These are phyloP conservation scores for Aureobasidium subglaciale DNA, from an alignment of 2,329 filamentous ascomycete genomes.

Conservation along the genomic window DNA sequence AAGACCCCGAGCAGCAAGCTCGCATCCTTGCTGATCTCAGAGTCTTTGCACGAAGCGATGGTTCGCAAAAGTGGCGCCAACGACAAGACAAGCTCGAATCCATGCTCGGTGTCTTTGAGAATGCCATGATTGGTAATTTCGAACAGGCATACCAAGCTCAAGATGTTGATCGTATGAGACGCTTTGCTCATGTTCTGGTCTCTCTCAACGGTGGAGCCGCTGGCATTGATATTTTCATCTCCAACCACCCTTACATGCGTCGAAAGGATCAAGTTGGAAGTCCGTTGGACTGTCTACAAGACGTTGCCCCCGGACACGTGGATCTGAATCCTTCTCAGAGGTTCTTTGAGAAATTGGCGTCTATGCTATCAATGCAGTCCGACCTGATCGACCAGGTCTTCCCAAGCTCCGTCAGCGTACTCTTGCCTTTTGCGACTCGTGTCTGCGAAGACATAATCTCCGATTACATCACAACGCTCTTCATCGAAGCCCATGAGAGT, in stretches of 20 bases:
- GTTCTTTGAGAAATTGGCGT: slow-evolving; percentile 71
- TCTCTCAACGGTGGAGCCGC: slow-evolving; percentile 72
- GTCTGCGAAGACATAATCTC: slow-evolving; percentile 73
- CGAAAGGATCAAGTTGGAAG: slow-evolving; percentile 65
- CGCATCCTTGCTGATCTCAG: slow-evolving; percentile 77
- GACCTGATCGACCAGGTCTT: slow-evolving; percentile 77
- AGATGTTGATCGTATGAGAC: slow-evolving; percentile 82
- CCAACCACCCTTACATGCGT: slow-evolving; percentile 78
- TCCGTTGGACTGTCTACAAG: slow-evolving; percentile 74
- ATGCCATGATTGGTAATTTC: slow-evolving; percentile 83
- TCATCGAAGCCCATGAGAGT: slow-evolving; percentile 77
- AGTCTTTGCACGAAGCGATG: slow-evolving; percentile 74
- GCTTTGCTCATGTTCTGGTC: slow-evolving; percentile 80
- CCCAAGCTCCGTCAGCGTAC: slow-evolving; percentile 59
- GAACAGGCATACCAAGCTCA: slow-evolving; percentile 83
- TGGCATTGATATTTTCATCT: slow-evolving; percentile 72
- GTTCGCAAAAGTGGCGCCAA: slow-evolving; percentile 63
- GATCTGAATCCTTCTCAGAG: slow-evolving; percentile 70
- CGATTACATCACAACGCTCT: slow-evolving; percentile 77
- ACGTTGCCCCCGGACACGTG: slow-evolving; percentile 57
- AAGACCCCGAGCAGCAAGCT: slow-evolving; percentile 83
- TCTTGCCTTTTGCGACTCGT: slow-evolving; percentile 73
- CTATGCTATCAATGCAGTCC: slow-evolving; percentile 75
- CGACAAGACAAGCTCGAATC: slow-evolving; percentile 65
- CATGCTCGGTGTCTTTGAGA: slow-evolving; percentile 81